These are phyloP conservation scores for Phytophthora pisi DNA, from an alignment of 352 stramenopile genomes.

Conservation along the genomic window DNA sequence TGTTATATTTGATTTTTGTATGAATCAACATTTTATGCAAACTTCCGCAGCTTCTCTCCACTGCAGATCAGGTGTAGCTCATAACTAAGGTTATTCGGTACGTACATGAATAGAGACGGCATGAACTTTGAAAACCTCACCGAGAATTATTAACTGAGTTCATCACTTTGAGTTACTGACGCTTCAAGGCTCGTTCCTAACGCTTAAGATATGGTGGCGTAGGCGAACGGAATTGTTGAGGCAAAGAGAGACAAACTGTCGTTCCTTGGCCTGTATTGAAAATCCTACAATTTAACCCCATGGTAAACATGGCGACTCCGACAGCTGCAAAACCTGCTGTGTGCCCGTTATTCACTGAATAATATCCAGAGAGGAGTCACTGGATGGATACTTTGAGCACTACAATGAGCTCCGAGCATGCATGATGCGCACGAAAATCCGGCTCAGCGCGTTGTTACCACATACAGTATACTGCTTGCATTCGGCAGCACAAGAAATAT, in stretches of 20 bases:
- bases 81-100: too few species aligned
- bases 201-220: neutral
- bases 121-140: neutral
- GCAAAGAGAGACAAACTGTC: neutral
- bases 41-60: too few species aligned
- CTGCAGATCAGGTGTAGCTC: too few species aligned
- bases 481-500: too few species aligned
- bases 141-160: neutral
- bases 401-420: too few species aligned
- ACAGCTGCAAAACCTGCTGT: constrained; percentile 5
- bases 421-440: too few species aligned
- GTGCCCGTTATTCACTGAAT: constrained; percentile 2
- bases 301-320: neutral
- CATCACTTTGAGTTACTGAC: neutral
- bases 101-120: neutral
- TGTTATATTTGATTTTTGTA: too few species aligned
- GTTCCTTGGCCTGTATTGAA: neutral
- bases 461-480: too few species aligned
- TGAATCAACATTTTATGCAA: too few species aligned
- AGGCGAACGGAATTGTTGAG: neutral
- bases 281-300: neutral
- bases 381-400: neutral
- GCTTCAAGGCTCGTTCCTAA: neutral
- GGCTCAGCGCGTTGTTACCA: too few species aligned
- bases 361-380: neutral